Percentiles rank a stretch among this genome's conserved stretches.
These are phyloP conservation scores for Olyra latifolia DNA, from an alignment of 176 grass and related monocot genomes.

Conservation along the genomic window DNA sequence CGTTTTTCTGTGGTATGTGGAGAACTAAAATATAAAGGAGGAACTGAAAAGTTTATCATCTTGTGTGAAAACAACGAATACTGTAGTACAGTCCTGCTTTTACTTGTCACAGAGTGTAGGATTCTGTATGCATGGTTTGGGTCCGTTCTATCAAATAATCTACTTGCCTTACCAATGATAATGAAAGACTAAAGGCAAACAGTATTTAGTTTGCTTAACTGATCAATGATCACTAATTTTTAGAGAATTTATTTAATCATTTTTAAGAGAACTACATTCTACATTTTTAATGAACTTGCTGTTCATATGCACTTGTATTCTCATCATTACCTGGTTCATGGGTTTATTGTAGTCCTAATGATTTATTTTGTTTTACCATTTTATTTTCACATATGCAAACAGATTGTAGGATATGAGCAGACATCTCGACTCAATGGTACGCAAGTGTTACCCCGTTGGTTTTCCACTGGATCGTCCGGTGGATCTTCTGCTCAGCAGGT, in stretches of 20 bases:
- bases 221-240: not conserved
- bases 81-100: not conserved
- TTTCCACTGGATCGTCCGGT: slow-evolving; percentile 44
- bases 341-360: not conserved
- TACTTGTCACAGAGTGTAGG: not conserved
- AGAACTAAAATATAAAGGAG: not conserved
- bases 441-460: slow-evolving; percentile 40
- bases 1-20: not conserved
- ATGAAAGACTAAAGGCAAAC: not conserved
- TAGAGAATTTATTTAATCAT: not conserved
- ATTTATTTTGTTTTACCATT: not conserved
- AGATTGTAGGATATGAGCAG: slow-evolving; percentile 51
- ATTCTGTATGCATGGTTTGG: not conserved
- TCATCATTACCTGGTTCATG: slow-evolving; percentile 4
- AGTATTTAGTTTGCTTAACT: not conserved
- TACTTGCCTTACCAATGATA: not conserved
- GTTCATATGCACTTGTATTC: not conserved
- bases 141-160: not conserved
- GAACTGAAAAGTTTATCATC: not conserved
- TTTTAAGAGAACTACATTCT: not conserved
- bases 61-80: not conserved
- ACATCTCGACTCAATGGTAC: slow-evolving; percentile 26
- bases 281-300: not conserved
- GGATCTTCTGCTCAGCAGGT: slow-evolving; percentile 32
- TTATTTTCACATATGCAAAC: slow-evolving; percentile 21